Percentiles rank a stretch among this genome's conserved stretches.
phyloP scores from a whole-genome alignment of 306 rosid species.

The Cicer cuneatum region DNA sequence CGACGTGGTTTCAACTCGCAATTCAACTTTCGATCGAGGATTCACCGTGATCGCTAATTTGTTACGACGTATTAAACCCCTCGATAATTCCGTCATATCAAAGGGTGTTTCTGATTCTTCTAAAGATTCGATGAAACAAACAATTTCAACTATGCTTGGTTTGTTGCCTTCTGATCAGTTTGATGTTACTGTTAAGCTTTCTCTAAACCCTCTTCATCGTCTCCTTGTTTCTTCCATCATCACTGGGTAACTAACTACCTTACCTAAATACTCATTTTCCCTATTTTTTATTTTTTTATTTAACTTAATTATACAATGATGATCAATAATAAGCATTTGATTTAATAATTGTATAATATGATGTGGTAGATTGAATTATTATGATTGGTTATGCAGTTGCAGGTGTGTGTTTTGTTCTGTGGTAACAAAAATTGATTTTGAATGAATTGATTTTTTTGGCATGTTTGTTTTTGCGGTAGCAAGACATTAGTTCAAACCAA shows the following conservation, averaged over 20 bases:
- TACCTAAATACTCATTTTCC: too few relatives aligned
- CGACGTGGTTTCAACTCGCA: constrained; percentile 84
- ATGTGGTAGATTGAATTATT: too few relatives aligned
- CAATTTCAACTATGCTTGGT: constrained; percentile 95
- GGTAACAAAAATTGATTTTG: too few relatives aligned
- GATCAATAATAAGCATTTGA: too few relatives aligned
- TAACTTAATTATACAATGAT: too few relatives aligned
- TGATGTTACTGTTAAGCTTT: constrained; percentile 69
- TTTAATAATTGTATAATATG: too few relatives aligned
- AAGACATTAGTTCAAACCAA: too few relatives aligned
- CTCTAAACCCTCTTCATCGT: constrained; percentile 71
- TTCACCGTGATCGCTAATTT: constrained; percentile 85
- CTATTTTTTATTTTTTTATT: too few relatives aligned
- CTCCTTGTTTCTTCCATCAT: constrained; percentile 85
- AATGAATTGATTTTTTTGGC: too few relatives aligned
- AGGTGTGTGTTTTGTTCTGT: too few relatives aligned
- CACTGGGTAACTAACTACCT: constrained; percentile 63
- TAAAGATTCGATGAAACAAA: constrained; percentile 90
- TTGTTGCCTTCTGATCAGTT: constrained; percentile 91
- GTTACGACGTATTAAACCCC: constrained; percentile 83
- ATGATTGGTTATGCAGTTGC: too few relatives aligned
- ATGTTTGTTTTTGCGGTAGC: too few relatives aligned
- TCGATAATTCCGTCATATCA: constrained; percentile 81
- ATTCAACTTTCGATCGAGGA: constrained; percentile 70
- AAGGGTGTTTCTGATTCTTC: constrained; percentile 83